Conservation (phyloP, 2,329 filamentous ascomycete genomes). For the Scorias spongiosa region DNA sequence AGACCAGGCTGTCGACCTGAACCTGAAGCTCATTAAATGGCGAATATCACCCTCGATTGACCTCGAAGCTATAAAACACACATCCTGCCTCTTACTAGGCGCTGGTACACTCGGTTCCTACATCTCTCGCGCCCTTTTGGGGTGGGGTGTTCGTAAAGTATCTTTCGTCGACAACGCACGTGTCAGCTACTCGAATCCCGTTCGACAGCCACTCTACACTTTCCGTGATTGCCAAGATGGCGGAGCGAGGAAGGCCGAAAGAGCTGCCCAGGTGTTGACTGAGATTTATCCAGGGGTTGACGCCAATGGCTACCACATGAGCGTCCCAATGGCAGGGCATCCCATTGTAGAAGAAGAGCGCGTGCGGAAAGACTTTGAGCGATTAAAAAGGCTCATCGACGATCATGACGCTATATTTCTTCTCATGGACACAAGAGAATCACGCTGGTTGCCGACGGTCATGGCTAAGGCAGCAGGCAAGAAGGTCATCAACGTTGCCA, state of each 20-base stretch:
- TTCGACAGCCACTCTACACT: conserved; percentile 81
- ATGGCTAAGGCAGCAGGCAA: conserved; percentile 90
- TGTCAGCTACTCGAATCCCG: conserved; percentile 93
- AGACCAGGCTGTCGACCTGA: conserved; percentile 88
- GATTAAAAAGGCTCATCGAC: conserved; percentile 58
- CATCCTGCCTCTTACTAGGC: conserved; percentile 78
- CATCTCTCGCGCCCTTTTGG: conserved; percentile 79
- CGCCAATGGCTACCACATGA: conserved; percentile 61
- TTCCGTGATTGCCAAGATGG: conserved; percentile 81
- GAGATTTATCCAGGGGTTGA: conserved; percentile 87
- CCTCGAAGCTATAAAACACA: conserved; percentile 75
- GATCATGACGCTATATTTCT: conserved; percentile 86
- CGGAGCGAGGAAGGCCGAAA: conserved; percentile 65
- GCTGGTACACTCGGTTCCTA: conserved; percentile 90
- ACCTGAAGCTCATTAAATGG: conserved; percentile 98
- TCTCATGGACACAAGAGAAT: conserved; percentile 92
- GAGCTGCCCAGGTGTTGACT: conserved; percentile 64
- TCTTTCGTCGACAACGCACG: conserved; percentile 89
- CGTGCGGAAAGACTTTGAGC: conserved; percentile 59
- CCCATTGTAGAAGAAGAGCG: conserved; percentile 60
- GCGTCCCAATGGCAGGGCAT: conserved; percentile 92
- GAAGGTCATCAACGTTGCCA: conserved; percentile 89
- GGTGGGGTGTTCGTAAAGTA: conserved; percentile 89
- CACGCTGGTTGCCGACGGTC: conserved; percentile 85
- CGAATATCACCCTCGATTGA: conserved; percentile 78